Evolutionary conservation across 2,329 filamentous ascomycete genomes (phyloP).

Genomic region (Thermomyces lanuginosus): DNA sequence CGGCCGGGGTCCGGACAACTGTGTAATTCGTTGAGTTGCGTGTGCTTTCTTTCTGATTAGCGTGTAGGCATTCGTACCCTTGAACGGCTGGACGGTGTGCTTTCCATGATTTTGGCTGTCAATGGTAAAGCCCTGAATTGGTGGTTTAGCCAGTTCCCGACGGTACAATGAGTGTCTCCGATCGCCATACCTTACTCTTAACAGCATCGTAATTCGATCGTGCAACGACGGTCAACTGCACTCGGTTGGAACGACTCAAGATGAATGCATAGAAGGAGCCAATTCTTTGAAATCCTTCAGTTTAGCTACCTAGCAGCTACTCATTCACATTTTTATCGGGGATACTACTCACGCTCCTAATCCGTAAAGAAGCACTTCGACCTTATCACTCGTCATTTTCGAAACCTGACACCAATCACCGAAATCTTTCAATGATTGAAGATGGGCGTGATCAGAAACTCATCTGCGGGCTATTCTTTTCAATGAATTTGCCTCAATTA

Average conservation of each 20-base stretch:
- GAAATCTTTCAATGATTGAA: no score
- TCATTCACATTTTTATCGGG: neutral
- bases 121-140: conserved; percentile 24
- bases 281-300: conserved; percentile 24
- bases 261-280: conserved; percentile 44
- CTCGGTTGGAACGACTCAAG: conserved; percentile 25
- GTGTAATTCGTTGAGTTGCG: neutral
- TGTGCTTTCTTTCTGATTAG: conserved; percentile 1
- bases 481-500: no score
- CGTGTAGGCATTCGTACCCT: conserved; percentile 18
- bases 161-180: neutral
- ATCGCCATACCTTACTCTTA: conserved; percentile 17
- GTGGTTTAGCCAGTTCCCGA: neutral
- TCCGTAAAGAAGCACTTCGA: conserved; percentile 36
- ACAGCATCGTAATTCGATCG: conserved; percentile 32
- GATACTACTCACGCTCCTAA: conserved; percentile 35
- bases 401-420: no score
- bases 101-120: conserved; percentile 27
- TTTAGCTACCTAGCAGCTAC: neutral
- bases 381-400: conserved; percentile 9
- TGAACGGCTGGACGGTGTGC: conserved; percentile 17
- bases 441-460: no score
- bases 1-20: conserved; percentile 26
- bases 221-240: conserved; percentile 28
- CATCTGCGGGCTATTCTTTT: no score